Evolutionary conservation across 73 alveolate genomes (phyloP).

Genomic region (Tetrahymena elliotti): DNA sequence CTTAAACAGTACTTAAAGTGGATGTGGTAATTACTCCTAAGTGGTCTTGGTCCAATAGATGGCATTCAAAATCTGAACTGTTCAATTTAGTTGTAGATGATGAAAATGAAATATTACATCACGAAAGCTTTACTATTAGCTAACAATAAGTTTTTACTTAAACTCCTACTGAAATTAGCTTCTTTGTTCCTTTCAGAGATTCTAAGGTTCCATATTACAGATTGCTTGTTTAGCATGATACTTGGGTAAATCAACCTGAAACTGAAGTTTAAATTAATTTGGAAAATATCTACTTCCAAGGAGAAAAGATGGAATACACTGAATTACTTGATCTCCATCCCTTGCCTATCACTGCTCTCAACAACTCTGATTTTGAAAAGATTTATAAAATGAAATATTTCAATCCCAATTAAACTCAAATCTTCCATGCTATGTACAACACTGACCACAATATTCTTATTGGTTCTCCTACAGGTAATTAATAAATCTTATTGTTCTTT

Average conservation of each 20-base stretch:
- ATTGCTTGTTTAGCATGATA: constrained; percentile 73
- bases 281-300: not conserved
- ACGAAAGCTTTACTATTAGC: constrained; percentile 84
- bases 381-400: constrained; percentile 88
- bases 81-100: constrained; percentile 91
- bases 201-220: constrained; percentile 63
- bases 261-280: not conserved
- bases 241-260: constrained; percentile 77
- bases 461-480: constrained; percentile 98
- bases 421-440: constrained; percentile 64
- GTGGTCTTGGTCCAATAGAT: constrained; percentile 86
- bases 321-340: constrained; percentile 94
- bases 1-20: constrained; percentile 87
- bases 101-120: constrained; percentile 89
- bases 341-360: constrained; percentile 86
- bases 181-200: constrained; percentile 89
- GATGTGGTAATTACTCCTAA: constrained; percentile 54
- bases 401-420: constrained; percentile 98
- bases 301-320: constrained; percentile 72
- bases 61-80: constrained; percentile 89
- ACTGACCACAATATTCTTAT: constrained; percentile 95
- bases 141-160: constrained; percentile 58
- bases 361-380: constrained; percentile 87
- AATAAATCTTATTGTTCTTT: not conserved
- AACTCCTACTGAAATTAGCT: constrained; percentile 61